Conservation (phyloP, 495 filamentous ascomycete species). For the Penicillium malachiteum region DNA sequence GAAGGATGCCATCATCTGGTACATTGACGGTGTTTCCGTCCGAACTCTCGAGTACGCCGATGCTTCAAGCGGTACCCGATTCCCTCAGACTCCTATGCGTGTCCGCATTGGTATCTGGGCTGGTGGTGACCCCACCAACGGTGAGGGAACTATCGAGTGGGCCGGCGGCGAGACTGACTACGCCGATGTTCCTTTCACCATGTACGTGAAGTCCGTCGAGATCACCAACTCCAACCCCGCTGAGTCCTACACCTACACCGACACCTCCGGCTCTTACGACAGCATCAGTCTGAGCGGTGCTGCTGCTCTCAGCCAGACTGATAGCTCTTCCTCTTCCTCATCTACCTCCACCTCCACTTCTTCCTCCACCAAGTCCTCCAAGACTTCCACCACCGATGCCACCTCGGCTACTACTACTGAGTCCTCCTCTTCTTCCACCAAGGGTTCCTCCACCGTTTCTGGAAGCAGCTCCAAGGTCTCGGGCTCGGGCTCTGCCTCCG, state of each 20-base stretch:
- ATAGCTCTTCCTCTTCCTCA: constrained; percentile 11
- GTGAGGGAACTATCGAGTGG: constrained; percentile 65
- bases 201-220: constrained; percentile 67
- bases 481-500: constrained; percentile 17
- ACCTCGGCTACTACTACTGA: constrained; percentile 14
- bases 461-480: constrained; percentile 15
- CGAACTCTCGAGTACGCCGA: constrained; percentile 62
- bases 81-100: constrained; percentile 89
- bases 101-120: constrained; percentile 85
- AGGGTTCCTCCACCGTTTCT: constrained; percentile 11
- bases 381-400: neutral
- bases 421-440: constrained; percentile 15
- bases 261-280: constrained; percentile 59
- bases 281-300: constrained; percentile 56
- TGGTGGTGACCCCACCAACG: constrained; percentile 74
- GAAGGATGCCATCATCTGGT: constrained; percentile 68
- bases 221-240: constrained; percentile 30
- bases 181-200: constrained; percentile 69
- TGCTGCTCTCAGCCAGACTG: constrained; percentile 2
- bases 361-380: neutral
- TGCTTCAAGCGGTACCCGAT: constrained; percentile 58
- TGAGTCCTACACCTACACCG: constrained; percentile 67
- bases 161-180: constrained; percentile 78
- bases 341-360: constrained; percentile 11
- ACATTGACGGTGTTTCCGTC: constrained; percentile 69